Evolutionary conservation across 2,329 filamentous ascomycete species (phyloP), one percentile per base, ranked within the genome.

Genomic region (Exutisphaerella laricina): DNA sequence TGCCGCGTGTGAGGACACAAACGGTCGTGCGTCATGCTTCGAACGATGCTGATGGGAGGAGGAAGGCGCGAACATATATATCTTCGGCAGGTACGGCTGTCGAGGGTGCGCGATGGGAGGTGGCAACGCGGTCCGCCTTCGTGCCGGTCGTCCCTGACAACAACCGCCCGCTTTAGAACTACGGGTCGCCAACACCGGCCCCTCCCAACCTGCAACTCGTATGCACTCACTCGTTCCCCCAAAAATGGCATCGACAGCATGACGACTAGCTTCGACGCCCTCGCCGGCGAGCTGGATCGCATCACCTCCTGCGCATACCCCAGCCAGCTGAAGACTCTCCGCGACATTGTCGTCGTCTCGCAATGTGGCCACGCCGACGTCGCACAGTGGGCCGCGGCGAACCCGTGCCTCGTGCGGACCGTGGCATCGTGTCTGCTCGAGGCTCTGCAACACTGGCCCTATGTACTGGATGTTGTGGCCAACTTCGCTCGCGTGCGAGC

Each of bases 391-490:
- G 67, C 72, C 3, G 57, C 66, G 23, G 65, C 60, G 13, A 70
- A 75, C 45, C 66, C 67, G 20, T 79, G 76, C 54, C 70, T 72
- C 37, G 58, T 77, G 33, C 59, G 62, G 8, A 58, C 62, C 16
- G 59, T 80, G 16, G 65, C 66, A 10, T 62, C 60, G n/a, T 60
- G 62, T 23, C 53, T 77, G n/a, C 57, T 73, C 21, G 69, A 74
- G 45, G 71, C 70, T 18, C 58, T 79, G 25, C 66, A 71, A 23
- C 66, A 70, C 33, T 77, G 74, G 60, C 65, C 70, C 3, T 72
- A 73, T 46, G 68, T 74, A 4, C 53, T 78, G 42, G 62, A 67
- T 21, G 63, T 79, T 20, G 58, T 80, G 28, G 59, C 67, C n/a
- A 58, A 53, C 26, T 67, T 80, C 50, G 56, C 53, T 2, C 39